A percentile compares a stretch with the other conserved stretches of the same genome.
Conservation (phyloP, 192 early-diverging fungal species). For the Umbelopsis sp. region DNA sequence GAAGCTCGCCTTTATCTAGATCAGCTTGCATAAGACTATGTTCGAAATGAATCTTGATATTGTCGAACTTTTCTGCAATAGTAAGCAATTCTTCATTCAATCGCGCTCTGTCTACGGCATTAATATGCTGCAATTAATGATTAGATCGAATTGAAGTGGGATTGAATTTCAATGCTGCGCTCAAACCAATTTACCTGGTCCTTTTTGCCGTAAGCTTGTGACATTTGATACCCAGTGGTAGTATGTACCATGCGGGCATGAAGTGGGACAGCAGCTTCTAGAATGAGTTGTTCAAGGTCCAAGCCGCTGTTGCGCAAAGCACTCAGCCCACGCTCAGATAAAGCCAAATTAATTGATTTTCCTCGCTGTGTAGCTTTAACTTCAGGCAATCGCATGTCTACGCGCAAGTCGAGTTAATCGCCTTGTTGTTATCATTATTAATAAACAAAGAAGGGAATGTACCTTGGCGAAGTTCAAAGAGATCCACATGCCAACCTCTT, state of each 20-base stretch:
- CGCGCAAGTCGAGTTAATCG: background rate
- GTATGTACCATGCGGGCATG: slow-evolving; percentile 90
- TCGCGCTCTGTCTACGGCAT: slow-evolving; percentile 86
- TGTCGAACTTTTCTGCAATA: slow-evolving; percentile 62
- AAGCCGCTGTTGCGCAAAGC: slow-evolving; percentile 75
- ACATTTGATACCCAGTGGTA: slow-evolving; percentile 64
- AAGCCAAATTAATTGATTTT: slow-evolving; percentile 92
- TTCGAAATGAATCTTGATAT: slow-evolving; percentile 79
- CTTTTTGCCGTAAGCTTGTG: slow-evolving; percentile 69
- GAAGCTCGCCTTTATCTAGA: slow-evolving; percentile 66
- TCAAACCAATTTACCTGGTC: background rate
- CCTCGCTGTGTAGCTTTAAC: slow-evolving; percentile 54
- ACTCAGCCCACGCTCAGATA: slow-evolving; percentile 84
- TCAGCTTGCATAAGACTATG: slow-evolving; percentile 69
- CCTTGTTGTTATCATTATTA: background rate
- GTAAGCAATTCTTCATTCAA: slow-evolving; percentile 83
- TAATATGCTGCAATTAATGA: slow-evolving; percentile 70
- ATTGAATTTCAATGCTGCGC: background rate
- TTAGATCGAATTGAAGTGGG: background rate
- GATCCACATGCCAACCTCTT: slow-evolving; percentile 85
- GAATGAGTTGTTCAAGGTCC: slow-evolving; percentile 63
- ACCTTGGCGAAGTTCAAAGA: slow-evolving; percentile 87
- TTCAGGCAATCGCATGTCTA: slow-evolving; percentile 67
- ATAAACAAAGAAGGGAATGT: slow-evolving; percentile 13
- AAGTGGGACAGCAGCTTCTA: slow-evolving; percentile 84